Percentiles rank a stretch among this genome's conserved stretches.
phyloP scores from a whole-genome alignment of 2,329 filamentous ascomycete species.

The Fusarium annulatum region DNA sequence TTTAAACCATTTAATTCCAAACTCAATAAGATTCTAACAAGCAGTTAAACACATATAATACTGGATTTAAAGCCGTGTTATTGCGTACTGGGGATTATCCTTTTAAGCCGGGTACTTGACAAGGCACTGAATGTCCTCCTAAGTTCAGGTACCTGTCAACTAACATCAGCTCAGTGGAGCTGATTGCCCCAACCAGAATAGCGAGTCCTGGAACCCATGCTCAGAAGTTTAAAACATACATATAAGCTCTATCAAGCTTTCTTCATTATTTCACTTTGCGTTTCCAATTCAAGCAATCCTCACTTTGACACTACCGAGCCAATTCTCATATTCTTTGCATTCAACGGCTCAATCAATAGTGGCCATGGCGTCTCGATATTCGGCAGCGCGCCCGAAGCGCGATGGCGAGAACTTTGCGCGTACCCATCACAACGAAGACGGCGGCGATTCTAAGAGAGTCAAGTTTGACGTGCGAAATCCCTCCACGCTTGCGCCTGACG shows the following conservation, averaged over 20 bases:
- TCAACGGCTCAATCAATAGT: background rate
- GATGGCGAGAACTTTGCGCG: slow-evolving; percentile 84
- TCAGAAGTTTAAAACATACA: slow-evolving; percentile 7
- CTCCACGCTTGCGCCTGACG: slow-evolving; percentile 87
- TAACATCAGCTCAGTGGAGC: background rate
- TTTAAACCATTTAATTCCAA: background rate
- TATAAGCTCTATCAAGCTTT: slow-evolving; percentile 27
- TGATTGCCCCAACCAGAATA: slow-evolving; percentile 20
- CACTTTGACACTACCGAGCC: background rate
- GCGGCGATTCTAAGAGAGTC: slow-evolving; percentile 74
- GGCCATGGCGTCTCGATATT: slow-evolving; percentile 66
- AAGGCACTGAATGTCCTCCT: background rate
- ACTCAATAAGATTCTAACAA: background rate
- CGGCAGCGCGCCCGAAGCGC: slow-evolving; percentile 82
- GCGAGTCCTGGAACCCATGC: background rate
- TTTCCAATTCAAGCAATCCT: background rate
- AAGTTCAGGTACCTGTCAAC: background rate
- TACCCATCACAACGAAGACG: slow-evolving; percentile 71
- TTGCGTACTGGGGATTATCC: background rate
- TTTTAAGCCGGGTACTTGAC: background rate
- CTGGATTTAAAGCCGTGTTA: background rate
- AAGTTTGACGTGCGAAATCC: slow-evolving; percentile 97
- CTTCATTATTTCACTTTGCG: slow-evolving; percentile 22
- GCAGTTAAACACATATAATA: background rate
- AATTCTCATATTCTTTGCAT: background rate